Percentiles rank a stretch among this genome's conserved stretches.
phyloP scores from a whole-genome alignment of 768 basidiomycete genomes.

The Mycena galericulata region DNA sequence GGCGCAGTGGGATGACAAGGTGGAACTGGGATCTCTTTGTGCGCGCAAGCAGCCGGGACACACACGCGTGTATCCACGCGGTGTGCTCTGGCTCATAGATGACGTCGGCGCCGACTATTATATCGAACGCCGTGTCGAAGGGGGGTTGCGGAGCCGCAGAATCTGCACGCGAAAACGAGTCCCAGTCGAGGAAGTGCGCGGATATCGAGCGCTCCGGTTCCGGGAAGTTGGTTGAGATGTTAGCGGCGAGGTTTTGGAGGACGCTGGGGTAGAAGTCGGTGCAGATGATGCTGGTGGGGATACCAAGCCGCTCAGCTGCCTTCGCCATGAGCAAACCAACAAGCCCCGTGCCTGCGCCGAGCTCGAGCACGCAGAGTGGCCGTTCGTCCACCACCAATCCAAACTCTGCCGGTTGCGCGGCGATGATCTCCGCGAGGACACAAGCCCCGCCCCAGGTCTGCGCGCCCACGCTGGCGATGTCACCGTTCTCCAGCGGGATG shows the following conservation, averaged over 20 bases:
- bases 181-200: constrained; percentile 72
- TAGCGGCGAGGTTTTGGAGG: constrained; percentile 72
- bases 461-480: constrained; percentile 80
- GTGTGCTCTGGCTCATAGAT: constrained; percentile 82
- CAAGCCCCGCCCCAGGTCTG: constrained; percentile 93
- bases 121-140: constrained; percentile 65
- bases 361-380: constrained; percentile 70
- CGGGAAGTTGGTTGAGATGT: constrained; percentile 69
- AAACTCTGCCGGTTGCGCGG: constrained; percentile 65
- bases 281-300: constrained; percentile 59
- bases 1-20: constrained; percentile 27
- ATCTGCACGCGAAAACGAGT: constrained; percentile 44
- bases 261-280: constrained; percentile 86
- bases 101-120: constrained; percentile 86
- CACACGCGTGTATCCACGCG: constrained; percentile 74
- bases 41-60: constrained; percentile 58
- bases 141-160: constrained; percentile 20
- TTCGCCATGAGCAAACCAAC: constrained; percentile 73
- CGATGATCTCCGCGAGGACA: constrained; percentile 81
- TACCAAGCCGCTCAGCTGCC: constrained; percentile 38
- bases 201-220: constrained; percentile 23
- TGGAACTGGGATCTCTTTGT: constrained; percentile 15
- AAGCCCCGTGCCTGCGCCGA: constrained; percentile 89
- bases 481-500: constrained; percentile 75
- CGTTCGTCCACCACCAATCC: constrained; percentile 48